Percentiles rank a stretch among this genome's conserved stretches.
phyloP scores from a whole-genome alignment of 2,329 filamentous ascomycete species.

The Colletotrichum lupini region DNA sequence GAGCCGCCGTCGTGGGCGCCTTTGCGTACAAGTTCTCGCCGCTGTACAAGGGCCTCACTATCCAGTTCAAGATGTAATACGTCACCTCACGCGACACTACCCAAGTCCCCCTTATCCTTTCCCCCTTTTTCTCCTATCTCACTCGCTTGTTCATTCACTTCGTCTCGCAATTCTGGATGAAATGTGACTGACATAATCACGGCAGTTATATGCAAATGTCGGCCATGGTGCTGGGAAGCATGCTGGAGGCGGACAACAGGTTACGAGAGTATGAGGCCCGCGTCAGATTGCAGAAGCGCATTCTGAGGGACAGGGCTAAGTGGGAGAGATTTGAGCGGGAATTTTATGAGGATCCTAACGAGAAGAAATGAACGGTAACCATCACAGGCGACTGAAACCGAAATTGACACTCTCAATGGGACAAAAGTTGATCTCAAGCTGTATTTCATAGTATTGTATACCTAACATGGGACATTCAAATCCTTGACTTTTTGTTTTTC shows the following conservation, averaged over 20 bases:
- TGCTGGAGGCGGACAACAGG: constrained; percentile 79
- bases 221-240: constrained; percentile 83
- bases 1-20: constrained; percentile 69
- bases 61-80: constrained; percentile 82
- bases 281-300: constrained; percentile 72
- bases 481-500: constrained; percentile 7
- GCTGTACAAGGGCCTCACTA: constrained; percentile 76
- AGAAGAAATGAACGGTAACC: constrained; percentile 35
- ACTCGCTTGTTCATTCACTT: background rate
- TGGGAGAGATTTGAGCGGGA: constrained; percentile 77
- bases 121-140: no score
- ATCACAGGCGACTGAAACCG: background rate
- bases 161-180: background rate
- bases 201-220: constrained; percentile 83
- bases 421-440: constrained; percentile 10
- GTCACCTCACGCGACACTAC: constrained; percentile 30
- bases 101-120: background rate
- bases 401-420: background rate
- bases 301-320: constrained; percentile 72
- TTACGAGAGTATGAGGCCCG: constrained; percentile 75
- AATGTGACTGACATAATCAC: constrained; percentile 1
- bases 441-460: constrained; percentile 24
- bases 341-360: constrained; percentile 55
- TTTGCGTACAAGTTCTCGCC: constrained; percentile 74
- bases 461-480: constrained; percentile 12